Evolutionary conservation across 2,329 filamentous ascomycete genomes (phyloP), one percentile per base, ranked within the genome.

Genomic region (Ophiocordyceps camponoti-floridani): DNA sequence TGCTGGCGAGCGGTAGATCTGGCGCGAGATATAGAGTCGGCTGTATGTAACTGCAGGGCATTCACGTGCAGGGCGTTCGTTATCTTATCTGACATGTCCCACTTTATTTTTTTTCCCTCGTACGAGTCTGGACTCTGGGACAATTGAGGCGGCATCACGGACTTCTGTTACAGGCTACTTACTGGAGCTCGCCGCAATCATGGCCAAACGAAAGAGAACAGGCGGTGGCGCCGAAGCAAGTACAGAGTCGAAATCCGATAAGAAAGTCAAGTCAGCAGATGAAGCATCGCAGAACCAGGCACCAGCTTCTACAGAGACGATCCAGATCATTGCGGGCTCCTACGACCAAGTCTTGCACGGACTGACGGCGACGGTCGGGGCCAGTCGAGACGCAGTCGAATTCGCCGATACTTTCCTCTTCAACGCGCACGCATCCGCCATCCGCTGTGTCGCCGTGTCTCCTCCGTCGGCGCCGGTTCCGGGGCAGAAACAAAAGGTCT

Each of bases 391-490:
- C 45, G 57, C 69, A 14, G 68, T 79, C 45, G 70, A 79, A 44
- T 96, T 95, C 58, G 76, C 84, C 51, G 89, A 96, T 62, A 89
- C 84, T 0, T 98, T 98, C 62, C 75, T 98, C 46, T 95, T 98
- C 73, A 85, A 88, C 57, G 88, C 91, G 13, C 91, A 98, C 64
- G 73, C 78, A 46, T 93, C 88, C 12, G 82, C 91, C 4, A 85
- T 98, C 58, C 82, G 87, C 54, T 93, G 85, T 58, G 72, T 98
- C 31, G 86, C 88, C 23, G 65, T 95, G 48, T 95, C 89, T 9
- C 82, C 83, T 3, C 70, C 83, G 0, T 84, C 84, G 12, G 73
- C 72, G 16, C 67, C 71, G 1, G 57, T 67, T 46, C 70, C 67
- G 12, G 75, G 70, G 50, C 79, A 82, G 61, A 64, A 67, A n/a